Conservation (phyloP, 768 basidiomycete species). For the Mycena vitilis region DNA sequence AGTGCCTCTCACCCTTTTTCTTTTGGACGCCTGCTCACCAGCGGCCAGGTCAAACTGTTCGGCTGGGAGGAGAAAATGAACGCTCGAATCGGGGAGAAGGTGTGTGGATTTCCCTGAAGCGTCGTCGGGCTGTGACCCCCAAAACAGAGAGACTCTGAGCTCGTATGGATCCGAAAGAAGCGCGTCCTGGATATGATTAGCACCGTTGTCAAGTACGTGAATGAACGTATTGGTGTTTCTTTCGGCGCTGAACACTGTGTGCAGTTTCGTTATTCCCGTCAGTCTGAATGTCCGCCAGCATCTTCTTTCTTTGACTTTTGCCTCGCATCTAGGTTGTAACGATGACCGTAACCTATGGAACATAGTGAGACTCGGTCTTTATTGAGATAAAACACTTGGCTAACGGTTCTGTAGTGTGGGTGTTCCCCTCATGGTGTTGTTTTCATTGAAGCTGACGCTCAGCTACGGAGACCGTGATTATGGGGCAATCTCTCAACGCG, state of each 20-base stretch:
- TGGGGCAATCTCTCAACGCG: constrained; percentile 23
- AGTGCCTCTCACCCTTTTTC: too few relatives aligned
- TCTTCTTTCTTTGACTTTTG: neutral
- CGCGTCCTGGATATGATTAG: constrained; percentile 54
- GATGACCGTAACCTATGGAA: constrained; percentile 60
- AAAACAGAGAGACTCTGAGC: constrained; percentile 55
- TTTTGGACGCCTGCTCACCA: neutral
- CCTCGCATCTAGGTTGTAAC: constrained; percentile 49
- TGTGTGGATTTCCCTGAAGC: constrained; percentile 46
- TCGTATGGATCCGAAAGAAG: constrained; percentile 53
- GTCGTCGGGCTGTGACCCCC: constrained; percentile 27
- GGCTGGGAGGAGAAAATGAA: constrained; percentile 73
- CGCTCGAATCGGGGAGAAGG: constrained; percentile 61
- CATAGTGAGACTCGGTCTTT: constrained; percentile 42
- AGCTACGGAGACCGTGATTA: constrained; percentile 13
- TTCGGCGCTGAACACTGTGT: constrained; percentile 38
- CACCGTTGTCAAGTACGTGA: constrained; percentile 44
- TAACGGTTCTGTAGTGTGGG: constrained; percentile 43
- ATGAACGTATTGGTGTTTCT: neutral
- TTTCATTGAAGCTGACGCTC: neutral
- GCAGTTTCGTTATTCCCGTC: constrained; percentile 43
- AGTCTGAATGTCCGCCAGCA: neutral
- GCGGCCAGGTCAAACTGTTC: constrained; percentile 55
- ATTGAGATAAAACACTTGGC: constrained; percentile 27
- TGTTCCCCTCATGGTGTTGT: neutral